Evolutionary conservation across 208 protist species (phyloP), one percentile per base, ranked within the genome.

Genomic region (Blechomonas ayalai): DNA sequence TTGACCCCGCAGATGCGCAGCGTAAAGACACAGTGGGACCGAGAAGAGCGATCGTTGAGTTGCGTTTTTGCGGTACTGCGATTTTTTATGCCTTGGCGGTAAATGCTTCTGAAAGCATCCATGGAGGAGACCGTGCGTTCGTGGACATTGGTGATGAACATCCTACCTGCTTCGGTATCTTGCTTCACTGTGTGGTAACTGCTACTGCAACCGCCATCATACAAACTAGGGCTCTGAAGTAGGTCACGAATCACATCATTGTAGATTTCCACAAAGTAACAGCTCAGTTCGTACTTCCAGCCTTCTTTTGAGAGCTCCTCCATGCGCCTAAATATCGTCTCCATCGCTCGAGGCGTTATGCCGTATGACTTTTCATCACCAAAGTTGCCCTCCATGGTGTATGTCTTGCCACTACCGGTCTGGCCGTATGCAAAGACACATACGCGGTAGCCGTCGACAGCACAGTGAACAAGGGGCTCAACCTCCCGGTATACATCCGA

Each of bases 401-500:
- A 91, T 9, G 90, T 96, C 52, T 95, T 94, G 40, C 91, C 87
- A 8, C 64, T 81, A 25, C 91, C 91, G 3, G 91, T 96, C 55
- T 95, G 91, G 1, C 91, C 91, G 49, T 96, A 96, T 2, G 91
- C 91, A 31, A 96, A 90, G 18, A 96, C 71, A 46, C 85, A 95
- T 12, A 95, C 79, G 19, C 75, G 65, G 46, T 94, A 96, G 15
- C 91, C 91, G 52, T 96, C 91, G 37, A 96, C 55, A 3, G 86
- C 91, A 42, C 72, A 87, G 49, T 90, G 63, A 48, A 96, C 80
- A n/a, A 95, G 67, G 40, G 80, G 82, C 72, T 90, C 75, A 8
- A 95, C 79, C 2, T 96, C 85, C 13, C 54, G 31, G 63, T 96
- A 97, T 1, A 97, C 66, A 28, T 81, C 63, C 25, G 37, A 62